Evolutionary conservation across 2,329 filamentous ascomycete genomes (phyloP).

Genomic region (Claviceps monticola): DNA sequence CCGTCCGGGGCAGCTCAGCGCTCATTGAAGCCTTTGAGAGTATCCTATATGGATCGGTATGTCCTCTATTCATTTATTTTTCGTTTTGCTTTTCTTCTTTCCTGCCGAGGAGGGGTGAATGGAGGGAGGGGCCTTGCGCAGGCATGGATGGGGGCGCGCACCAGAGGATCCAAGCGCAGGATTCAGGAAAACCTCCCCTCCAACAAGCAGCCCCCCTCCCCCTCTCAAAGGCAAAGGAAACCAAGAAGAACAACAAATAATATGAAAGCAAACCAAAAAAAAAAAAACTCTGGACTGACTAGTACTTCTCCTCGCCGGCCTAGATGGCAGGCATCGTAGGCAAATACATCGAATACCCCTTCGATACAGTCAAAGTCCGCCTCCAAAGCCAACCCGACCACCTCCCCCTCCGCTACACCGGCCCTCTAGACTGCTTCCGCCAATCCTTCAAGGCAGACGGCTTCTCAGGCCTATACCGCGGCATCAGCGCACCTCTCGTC

Average conservation of each 20-base stretch:
- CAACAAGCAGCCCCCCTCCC: too few relatives aligned
- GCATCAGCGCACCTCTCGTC: conserved; percentile 79
- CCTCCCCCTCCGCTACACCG: conserved; percentile 66
- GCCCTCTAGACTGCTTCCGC: conserved; percentile 84
- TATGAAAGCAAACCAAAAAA: neutral
- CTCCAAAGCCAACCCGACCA: conserved; percentile 89
- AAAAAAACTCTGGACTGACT: neutral
- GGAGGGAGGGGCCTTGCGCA: too few relatives aligned
- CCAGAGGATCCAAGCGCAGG: too few relatives aligned
- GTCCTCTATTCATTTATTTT: conserved; percentile 14
- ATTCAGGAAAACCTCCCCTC: too few relatives aligned
- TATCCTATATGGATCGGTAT: conserved; percentile 72
- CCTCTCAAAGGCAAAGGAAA: too few relatives aligned
- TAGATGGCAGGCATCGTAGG: conserved; percentile 74
- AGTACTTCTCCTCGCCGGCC: neutral
- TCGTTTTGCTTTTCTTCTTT: neutral
- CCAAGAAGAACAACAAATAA: too few relatives aligned
- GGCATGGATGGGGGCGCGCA: too few relatives aligned
- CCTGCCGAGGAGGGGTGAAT: too few relatives aligned
- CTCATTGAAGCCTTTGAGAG: conserved; percentile 65
- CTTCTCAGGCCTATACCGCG: conserved; percentile 72
- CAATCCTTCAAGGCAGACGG: conserved; percentile 73
- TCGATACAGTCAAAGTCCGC: conserved; percentile 95
- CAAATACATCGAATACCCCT: conserved; percentile 96
- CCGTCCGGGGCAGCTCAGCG: conserved; percentile 24